Base-by-base conservation (phyloP, 2,329 filamentous ascomycete genomes). In the Metarhizium rileyi region DNA sequence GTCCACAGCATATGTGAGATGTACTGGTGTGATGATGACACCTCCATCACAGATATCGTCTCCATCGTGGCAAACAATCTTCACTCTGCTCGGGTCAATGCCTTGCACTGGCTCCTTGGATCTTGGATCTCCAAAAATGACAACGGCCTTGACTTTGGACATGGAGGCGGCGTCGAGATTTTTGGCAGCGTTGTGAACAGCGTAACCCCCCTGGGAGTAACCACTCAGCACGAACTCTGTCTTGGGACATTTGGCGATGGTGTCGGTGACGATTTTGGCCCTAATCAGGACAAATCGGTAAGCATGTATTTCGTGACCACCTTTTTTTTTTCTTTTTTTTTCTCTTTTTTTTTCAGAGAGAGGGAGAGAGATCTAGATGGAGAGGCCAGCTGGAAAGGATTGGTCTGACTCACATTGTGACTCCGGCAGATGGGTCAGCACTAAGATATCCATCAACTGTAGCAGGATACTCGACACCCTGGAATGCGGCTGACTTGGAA, bases 81-180 rank as follows among this genome's bases (percentile, higher is more conserved):
- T 51, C 22, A 60, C 53, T 25, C 53, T 53, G 9, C 49, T 53
- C 12, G 52, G 9, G 20, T 57, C 56, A 38, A 61, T 52, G 18
- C 57, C 61, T 30, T 52, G 28, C 12, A 63, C 46, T 9, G 59
- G 40, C 18, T 49, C 41, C n/a, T 56, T 52, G 3, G 60, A 50
- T 25, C 53, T 51, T 2, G 58, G 63, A 45, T 65, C 63, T 18
- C 63, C 63, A 25, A 65, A 65, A 49, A 64, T 55, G 18, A 64
- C 61, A n/a, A 60, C 59, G 45, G 62, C 59, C 36, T 53, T 59
- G 51, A 63, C 53, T 26, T 55, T 59, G 23, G 56, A 53, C 53
- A 60, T 59, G 46, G 53, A 52, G 8, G 14, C 25, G 35, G 53
- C 48, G 28, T 56, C 54, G 12, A 64, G 55, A 25, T 53, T 50